Conservation (phyloP, 169 alveolate species). For the Plasmodium sp. region DNA sequence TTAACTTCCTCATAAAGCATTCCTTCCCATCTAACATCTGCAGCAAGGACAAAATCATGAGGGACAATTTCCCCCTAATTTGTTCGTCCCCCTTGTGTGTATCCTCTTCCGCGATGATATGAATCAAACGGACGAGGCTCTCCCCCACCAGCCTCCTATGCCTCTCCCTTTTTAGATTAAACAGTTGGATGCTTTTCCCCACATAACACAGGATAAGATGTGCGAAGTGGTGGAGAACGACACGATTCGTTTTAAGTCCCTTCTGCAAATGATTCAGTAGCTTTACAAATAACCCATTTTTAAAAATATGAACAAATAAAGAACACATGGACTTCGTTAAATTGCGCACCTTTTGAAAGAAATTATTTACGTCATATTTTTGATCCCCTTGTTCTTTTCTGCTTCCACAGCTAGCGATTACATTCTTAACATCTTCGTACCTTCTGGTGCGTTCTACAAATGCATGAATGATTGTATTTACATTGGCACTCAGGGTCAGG, state of each 20-base stretch:
- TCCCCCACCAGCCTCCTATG: neutral
- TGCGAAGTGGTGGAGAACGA: neutral
- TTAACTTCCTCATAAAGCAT: conserved; percentile 4
- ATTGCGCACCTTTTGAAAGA: conserved; percentile 7
- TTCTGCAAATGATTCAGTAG: conserved; percentile 1
- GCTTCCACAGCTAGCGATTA: neutral
- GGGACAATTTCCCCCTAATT: conserved; percentile 17
- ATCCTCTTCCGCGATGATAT: neutral
- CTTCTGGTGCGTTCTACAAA: neutral
- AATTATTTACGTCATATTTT: neutral
- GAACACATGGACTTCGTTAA: neutral
- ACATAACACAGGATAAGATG: conserved; percentile 24
- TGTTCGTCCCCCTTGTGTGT: neutral
- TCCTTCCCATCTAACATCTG: conserved; percentile 47
- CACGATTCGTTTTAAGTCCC: neutral
- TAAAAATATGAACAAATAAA: conserved; percentile 22
- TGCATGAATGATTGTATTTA: neutral
- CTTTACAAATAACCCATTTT: conserved; percentile 21
- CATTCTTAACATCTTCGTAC: conserved; percentile 22
- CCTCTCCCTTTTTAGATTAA: conserved; percentile 11
- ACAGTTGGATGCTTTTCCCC: conserved; percentile 1
- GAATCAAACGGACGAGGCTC: neutral
- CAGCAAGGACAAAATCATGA: conserved; percentile 31
- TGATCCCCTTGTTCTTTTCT: neutral
- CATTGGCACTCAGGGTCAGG: neutral